Evolutionary conservation across 352 stramenopile genomes (phyloP).

Genomic region (Phytophthora constricta): DNA sequence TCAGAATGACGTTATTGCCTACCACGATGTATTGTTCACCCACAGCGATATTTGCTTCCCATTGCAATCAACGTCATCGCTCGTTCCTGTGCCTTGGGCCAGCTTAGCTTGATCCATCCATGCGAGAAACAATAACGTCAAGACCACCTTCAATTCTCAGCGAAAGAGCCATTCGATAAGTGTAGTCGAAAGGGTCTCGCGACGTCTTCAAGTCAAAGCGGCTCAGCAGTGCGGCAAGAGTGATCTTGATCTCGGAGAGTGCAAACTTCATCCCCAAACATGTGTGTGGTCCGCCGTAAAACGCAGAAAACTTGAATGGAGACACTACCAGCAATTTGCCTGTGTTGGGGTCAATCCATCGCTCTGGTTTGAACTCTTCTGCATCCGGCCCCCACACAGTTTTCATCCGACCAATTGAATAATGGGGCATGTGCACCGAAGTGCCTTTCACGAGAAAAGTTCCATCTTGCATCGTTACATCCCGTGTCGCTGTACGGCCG

Average conservation of each 20-base stretch:
- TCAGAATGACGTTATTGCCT: too few relatives aligned
- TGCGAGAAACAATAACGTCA: conserved; percentile 16
- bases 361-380: conserved; percentile 55
- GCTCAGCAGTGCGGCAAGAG: conserved; percentile 33
- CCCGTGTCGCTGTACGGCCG: conserved; percentile 44
- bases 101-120: conserved; percentile 1
- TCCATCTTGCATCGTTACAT: conserved; percentile 61
- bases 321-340: conserved; percentile 33
- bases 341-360: conserved; percentile 45
- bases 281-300: conserved; percentile 48
- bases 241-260: conserved; percentile 54
- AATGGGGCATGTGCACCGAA: conserved; percentile 49
- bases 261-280: conserved; percentile 61
- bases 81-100: too few relatives aligned
- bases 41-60: too few relatives aligned
- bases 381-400: conserved; percentile 36
- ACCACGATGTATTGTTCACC: too few relatives aligned
- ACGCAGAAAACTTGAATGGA: conserved; percentile 55
- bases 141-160: conserved; percentile 42
- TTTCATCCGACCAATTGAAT: conserved; percentile 43
- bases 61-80: too few relatives aligned
- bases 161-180: conserved; percentile 43
- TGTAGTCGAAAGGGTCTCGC: conserved; percentile 28
- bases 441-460: conserved; percentile 47
- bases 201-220: conserved; percentile 40